These are phyloP conservation scores for Epichloe scottii DNA, from an alignment of 2,329 filamentous ascomycete genomes.

Conservation along the genomic window DNA sequence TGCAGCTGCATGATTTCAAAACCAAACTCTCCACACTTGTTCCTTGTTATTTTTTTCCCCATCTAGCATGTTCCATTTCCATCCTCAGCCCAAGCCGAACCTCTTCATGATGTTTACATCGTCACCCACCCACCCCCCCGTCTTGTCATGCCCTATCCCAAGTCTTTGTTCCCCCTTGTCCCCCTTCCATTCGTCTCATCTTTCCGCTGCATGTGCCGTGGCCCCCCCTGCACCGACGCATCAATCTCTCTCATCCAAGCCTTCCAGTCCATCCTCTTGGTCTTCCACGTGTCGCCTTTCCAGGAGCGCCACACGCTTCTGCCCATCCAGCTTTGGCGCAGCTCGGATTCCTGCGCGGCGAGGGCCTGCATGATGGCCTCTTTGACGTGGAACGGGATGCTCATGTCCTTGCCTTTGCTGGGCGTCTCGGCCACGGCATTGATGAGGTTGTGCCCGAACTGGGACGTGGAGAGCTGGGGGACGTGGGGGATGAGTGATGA, in stretches of 20 bases:
- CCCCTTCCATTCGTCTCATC: neutral
- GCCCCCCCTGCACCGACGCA: neutral
- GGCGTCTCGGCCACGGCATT: slow-evolving; percentile 36
- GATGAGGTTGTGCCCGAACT: slow-evolving; percentile 39
- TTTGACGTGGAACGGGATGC: slow-evolving; percentile 45
- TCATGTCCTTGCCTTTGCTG: slow-evolving; percentile 33
- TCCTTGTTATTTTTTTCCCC: too few relatives aligned
- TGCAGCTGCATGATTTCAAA: too few relatives aligned
- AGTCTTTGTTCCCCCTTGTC: neutral
- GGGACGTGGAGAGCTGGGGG: slow-evolving; percentile 34
- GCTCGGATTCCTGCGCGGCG: slow-evolving; percentile 31
- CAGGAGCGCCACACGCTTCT: slow-evolving; percentile 44
- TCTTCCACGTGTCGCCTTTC: slow-evolving; percentile 46
- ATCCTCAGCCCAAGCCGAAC: too few relatives aligned
- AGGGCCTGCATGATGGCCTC: slow-evolving; percentile 40
- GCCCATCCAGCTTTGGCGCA: slow-evolving; percentile 42
- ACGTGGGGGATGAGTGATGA: slow-evolving; percentile 32
- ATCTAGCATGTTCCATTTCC: too few relatives aligned
- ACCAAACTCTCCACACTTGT: too few relatives aligned
- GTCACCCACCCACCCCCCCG: neutral
- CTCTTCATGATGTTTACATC: neutral
- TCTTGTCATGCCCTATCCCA: neutral
- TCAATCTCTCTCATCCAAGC: slow-evolving; percentile 40
- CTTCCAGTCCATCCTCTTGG: slow-evolving; percentile 41
- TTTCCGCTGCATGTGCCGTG: neutral